Evolutionary conservation across 129 eudicot species (phyloP), one percentile per base, ranked within the genome.

Genomic region (Lactuca sativa): DNA sequence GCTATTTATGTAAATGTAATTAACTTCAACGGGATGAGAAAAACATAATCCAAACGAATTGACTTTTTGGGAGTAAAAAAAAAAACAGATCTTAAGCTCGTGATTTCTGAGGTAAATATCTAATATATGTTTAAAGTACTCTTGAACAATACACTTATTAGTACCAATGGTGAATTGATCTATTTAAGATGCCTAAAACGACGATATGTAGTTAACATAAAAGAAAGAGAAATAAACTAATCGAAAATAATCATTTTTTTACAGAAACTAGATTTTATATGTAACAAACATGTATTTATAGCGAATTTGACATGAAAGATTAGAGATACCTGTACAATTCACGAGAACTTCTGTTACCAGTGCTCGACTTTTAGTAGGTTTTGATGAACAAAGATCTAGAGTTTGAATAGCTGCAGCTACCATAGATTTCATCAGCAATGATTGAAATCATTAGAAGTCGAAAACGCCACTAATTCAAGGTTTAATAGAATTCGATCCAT

Each of bases 341-440:
- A 56, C 34, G 14, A 4, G 11, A 56, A 7, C 36, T 4, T 18
- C 33, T 21, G 2, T 7, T 1, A 16, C 12, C 15, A 7, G 13
- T 63, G 38, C 15, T 5, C 38, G 36, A 0, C 16, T 38, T 14
- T 37, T 62, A 5, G 49, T 62, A 62, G 49, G 15, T 7, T 32
- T 64, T 47, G 13, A 65, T 47, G 70, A 30, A 25, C 6, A 7
- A 4, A 13, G 38, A 21, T 64, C 56, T 64, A 43, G 56, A 21
- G 37, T 44, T 41, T 47, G 11, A 64, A 62, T 17, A 30, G 69
- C 56, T 38, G 52, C 54, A 36, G 51, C 66, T 62, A 5, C 32
- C 43, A 16, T 4, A 32, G 44, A 59, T 59, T 59, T 32, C 64
- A 10, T n/a, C 36, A 16, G 43, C 69, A 6, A 64, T 33, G 13